Conservation (phyloP, 495 filamentous ascomycete species). For the Emericellopsis terricola region DNA sequence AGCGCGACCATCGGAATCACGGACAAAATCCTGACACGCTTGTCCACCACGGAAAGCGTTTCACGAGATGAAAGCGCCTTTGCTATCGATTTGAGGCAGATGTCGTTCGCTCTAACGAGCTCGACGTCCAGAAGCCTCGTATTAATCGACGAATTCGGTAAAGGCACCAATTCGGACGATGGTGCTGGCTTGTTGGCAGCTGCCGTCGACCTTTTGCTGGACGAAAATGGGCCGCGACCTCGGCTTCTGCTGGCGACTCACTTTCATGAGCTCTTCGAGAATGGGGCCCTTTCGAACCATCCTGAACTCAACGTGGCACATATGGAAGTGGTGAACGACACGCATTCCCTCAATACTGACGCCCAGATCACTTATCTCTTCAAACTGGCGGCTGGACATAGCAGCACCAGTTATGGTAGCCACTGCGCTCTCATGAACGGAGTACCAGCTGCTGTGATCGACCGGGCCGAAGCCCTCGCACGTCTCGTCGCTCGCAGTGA, state of each 20-base stretch:
- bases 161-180: slow-evolving; percentile 69
- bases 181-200: slow-evolving; percentile 77
- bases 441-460: slow-evolving; percentile 49
- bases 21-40: slow-evolving; percentile 81
- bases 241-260: slow-evolving; percentile 83
- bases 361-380: slow-evolving; percentile 84
- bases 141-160: slow-evolving; percentile 90
- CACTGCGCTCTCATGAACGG: slow-evolving; percentile 75
- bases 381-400: slow-evolving; percentile 50
- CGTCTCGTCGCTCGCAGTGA: slow-evolving; percentile 44
- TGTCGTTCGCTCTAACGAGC: slow-evolving; percentile 60
- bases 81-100: slow-evolving; percentile 81
- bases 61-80: slow-evolving; percentile 80
- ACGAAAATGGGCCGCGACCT: slow-evolving; percentile 39
- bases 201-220: slow-evolving; percentile 59
- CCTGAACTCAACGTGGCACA: slow-evolving; percentile 52
- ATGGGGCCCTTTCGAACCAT: slow-evolving; percentile 40
- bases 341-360: slow-evolving; percentile 33
- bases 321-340: slow-evolving; percentile 71
- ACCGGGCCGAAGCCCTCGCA: slow-evolving; percentile 61
- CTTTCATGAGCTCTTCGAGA: slow-evolving; percentile 86
- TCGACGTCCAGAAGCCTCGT: slow-evolving; percentile 63
- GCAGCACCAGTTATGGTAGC: slow-evolving; percentile 69
- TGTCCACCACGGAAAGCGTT: slow-evolving; percentile 74
- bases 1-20: slow-evolving; percentile 69